Conservation (phyloP, 2,329 filamentous ascomycete genomes). For the Aspergillus ochraceus region DNA sequence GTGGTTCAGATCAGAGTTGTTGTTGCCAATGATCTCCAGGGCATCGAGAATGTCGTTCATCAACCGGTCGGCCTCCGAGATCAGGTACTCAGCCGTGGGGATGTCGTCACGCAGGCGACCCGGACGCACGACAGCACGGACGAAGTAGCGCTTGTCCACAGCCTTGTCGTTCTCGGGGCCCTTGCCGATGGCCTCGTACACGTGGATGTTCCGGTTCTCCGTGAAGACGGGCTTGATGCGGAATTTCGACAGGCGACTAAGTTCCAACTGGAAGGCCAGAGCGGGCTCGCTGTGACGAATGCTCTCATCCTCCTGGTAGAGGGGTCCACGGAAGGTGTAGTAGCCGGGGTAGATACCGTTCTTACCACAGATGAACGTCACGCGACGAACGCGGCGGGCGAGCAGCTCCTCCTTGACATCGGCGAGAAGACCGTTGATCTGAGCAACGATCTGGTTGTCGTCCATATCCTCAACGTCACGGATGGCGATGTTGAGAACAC, state of each 20-base stretch:
- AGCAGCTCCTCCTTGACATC: conserved; percentile 82
- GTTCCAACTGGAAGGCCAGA: conserved; percentile 96
- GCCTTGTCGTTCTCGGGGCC: conserved; percentile 79
- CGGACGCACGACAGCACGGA: conserved; percentile 89
- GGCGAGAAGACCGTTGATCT: conserved; percentile 73
- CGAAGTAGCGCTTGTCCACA: conserved; percentile 87
- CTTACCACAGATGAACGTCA: conserved; percentile 95
- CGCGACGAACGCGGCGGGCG: conserved; percentile 76
- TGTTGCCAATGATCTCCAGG: conserved; percentile 97
- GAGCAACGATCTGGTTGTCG: conserved; percentile 75
- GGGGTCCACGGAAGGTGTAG: conserved; percentile 95
- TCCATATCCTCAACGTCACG: conserved; percentile 81
- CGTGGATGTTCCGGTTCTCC: conserved; percentile 98
- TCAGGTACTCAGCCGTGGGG: conserved; percentile 96
- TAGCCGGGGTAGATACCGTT: conserved; percentile 95
- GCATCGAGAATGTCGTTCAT: conserved; percentile 98
- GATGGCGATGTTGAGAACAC: conserved; percentile 89
- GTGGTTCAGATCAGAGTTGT: conserved; percentile 98
- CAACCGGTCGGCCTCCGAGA: conserved; percentile 92
- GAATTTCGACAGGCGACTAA: conserved; percentile 92
- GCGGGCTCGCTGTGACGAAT: conserved; percentile 97
- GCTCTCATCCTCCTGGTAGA: conserved; percentile 86
- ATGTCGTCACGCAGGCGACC: conserved; percentile 96
- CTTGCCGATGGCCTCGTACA: conserved; percentile 96
- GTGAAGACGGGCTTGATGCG: conserved; percentile 98